Conservation (phyloP, 1,284 basidiomycete species). For the Trichosporon coremiiforme region DNA sequence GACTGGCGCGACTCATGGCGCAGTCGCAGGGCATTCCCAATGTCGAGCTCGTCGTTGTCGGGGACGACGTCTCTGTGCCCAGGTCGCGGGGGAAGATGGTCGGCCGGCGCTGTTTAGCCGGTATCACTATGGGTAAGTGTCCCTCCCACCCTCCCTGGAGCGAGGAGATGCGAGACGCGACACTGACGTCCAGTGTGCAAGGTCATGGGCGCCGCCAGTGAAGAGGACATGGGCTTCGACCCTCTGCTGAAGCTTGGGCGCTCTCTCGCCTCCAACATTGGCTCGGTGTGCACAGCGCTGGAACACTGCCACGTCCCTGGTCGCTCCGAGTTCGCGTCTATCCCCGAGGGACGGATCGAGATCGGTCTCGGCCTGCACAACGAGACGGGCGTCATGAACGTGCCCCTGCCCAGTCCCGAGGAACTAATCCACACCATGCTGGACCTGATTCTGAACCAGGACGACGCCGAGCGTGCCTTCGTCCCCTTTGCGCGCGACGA, state of each 20-base stretch:
- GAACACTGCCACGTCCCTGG: slow-evolving; percentile 61
- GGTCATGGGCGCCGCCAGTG: slow-evolving; percentile 50
- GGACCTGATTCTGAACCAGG: slow-evolving; percentile 53
- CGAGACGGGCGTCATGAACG: slow-evolving; percentile 57
- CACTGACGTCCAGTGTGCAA: slow-evolving; percentile 45
- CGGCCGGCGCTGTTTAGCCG: slow-evolving; percentile 58
- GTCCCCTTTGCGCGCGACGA: slow-evolving; percentile 57
- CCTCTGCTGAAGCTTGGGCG: slow-evolving; percentile 48
- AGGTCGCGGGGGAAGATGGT: slow-evolving; percentile 58
- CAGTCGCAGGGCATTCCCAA: slow-evolving; percentile 51
- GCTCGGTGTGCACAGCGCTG: slow-evolving; percentile 57
- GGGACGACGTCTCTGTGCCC: slow-evolving; percentile 60
- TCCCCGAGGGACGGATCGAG: slow-evolving; percentile 57
- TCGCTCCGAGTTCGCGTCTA: slow-evolving; percentile 54
- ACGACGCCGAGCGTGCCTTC: slow-evolving; percentile 58
- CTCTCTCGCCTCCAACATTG: slow-evolving; percentile 52
- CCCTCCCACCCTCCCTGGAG: no score
- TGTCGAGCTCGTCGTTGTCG: slow-evolving; percentile 59
- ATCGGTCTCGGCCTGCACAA: slow-evolving; percentile 60
- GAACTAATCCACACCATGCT: slow-evolving; percentile 47
- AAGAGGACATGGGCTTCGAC: slow-evolving; percentile 44
- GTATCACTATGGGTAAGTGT: slow-evolving; percentile 54
- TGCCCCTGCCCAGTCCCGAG: slow-evolving; percentile 45
- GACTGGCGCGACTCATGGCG: slow-evolving; percentile 43
- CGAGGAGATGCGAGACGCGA: no score